These are phyloP conservation scores for Trichoderma breve DNA, from an alignment of 2,329 filamentous ascomycete genomes.

Conservation along the genomic window DNA sequence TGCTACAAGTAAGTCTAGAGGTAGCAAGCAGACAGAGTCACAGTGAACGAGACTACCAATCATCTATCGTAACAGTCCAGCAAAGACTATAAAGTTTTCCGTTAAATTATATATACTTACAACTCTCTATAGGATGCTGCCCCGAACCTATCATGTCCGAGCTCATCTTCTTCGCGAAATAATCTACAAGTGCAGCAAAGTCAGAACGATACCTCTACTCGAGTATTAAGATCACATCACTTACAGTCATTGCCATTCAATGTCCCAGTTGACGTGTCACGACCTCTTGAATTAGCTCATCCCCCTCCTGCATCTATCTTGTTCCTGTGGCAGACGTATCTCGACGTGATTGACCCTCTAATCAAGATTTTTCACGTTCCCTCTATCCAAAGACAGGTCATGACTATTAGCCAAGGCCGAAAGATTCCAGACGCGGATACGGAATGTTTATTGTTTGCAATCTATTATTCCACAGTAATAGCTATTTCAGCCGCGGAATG, in stretches of 20 bases:
- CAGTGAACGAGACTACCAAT: neutral
- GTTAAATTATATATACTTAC: neutral
- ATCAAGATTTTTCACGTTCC: conserved; percentile 23
- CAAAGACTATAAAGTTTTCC: neutral
- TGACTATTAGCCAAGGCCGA: neutral
- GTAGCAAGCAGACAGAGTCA: neutral
- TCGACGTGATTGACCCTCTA: conserved; percentile 22
- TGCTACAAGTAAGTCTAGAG: neutral
- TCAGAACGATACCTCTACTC: neutral
- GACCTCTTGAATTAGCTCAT: neutral
- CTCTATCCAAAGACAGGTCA: conserved; percentile 13
- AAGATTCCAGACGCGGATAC: conserved; percentile 5
- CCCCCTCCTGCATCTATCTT: conserved; percentile 1
- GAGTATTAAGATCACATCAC: neutral
- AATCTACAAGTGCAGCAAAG: neutral
- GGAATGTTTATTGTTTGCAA: conserved; percentile 21
- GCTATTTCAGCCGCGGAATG: conserved; percentile 16
- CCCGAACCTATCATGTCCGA: neutral
- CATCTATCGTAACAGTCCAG: neutral
- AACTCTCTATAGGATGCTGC: neutral
- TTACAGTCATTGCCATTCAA: neutral
- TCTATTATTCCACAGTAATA: conserved; percentile 20
- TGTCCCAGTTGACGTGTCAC: neutral
- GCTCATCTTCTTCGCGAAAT: neutral
- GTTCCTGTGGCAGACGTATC: conserved; percentile 21